A percentile compares a stretch with the other conserved stretches of the same genome.
Conservation (phyloP, 2,329 filamentous ascomycete species). For the Phyllosticta citrichinensis region DNA sequence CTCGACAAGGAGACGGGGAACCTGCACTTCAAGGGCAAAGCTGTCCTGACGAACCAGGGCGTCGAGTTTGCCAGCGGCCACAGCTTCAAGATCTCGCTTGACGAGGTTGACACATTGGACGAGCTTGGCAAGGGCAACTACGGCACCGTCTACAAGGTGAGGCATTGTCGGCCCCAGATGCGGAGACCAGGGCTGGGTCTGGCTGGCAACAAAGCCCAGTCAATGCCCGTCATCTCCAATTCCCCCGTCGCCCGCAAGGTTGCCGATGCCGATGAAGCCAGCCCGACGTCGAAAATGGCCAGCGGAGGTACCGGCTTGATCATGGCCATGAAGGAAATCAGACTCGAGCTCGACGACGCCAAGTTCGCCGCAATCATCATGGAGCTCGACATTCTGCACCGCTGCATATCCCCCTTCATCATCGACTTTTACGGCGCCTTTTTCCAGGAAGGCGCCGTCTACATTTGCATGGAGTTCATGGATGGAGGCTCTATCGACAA, state of each 20-base stretch:
- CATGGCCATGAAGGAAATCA: constrained; percentile 99
- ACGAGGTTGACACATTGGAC: constrained; percentile 86
- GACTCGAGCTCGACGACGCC: constrained; percentile 87
- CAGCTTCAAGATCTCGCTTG: constrained; percentile 86
- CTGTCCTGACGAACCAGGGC: constrained; percentile 76
- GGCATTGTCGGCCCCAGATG: constrained; percentile 64
- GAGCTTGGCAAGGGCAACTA: constrained; percentile 98
- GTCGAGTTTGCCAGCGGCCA: constrained; percentile 88
- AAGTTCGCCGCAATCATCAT: constrained; percentile 97
- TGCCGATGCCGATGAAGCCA: constrained; percentile 21
- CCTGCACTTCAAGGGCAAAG: constrained; percentile 86
- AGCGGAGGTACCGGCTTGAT: constrained; percentile 59
- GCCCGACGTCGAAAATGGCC: constrained; percentile 25
- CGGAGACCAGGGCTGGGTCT: constrained; percentile 50
- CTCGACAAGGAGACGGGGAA: constrained; percentile 88
- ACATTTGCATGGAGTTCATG: constrained; percentile 99
- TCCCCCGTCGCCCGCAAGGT: constrained; percentile 23
- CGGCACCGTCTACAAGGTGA: constrained; percentile 93
- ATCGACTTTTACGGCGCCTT: constrained; percentile 99
- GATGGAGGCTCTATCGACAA: constrained; percentile 97
- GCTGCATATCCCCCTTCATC: constrained; percentile 90
- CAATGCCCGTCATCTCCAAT: constrained; percentile 23
- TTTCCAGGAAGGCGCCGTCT: constrained; percentile 96
- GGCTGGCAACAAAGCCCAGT: constrained; percentile 44
- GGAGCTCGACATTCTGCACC: constrained; percentile 91